Evolutionary conservation across 148 eudicot species (phyloP).

Genomic region (Chenopodium album): DNA sequence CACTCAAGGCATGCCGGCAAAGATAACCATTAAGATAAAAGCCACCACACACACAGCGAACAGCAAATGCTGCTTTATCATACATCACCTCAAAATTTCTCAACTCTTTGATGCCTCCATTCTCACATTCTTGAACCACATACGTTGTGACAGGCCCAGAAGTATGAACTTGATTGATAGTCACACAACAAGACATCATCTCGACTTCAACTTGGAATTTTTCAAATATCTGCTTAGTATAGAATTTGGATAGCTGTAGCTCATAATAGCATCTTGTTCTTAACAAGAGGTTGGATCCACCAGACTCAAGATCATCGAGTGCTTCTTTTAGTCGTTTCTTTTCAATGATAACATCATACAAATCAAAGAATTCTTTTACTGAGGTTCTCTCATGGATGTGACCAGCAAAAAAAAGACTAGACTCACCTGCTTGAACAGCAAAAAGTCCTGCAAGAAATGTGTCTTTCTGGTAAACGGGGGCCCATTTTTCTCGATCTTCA

Average conservation of each 20-base stretch:
- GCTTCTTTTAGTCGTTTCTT: slow-evolving; percentile 50
- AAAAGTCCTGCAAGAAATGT: slow-evolving; percentile 62
- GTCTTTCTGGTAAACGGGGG: slow-evolving; percentile 62
- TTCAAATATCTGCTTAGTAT: slow-evolving; percentile 56
- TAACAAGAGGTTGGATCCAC: slow-evolving; percentile 39
- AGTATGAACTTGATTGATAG: slow-evolving; percentile 47
- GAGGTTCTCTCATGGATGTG: slow-evolving; percentile 49
- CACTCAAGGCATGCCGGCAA: slow-evolving; percentile 67
- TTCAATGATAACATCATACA: slow-evolving; percentile 41
- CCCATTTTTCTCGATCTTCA: slow-evolving; percentile 76
- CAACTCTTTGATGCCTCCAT: slow-evolving; percentile 29
- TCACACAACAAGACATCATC: slow-evolving; percentile 50
- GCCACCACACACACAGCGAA: slow-evolving; percentile 69
- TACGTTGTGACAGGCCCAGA: slow-evolving; percentile 54
- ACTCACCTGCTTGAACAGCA: slow-evolving; percentile 29
- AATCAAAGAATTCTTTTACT: slow-evolving; percentile 54
- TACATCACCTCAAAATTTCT: slow-evolving; percentile 57
- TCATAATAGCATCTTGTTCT: slow-evolving; percentile 58
- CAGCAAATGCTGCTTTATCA: slow-evolving; percentile 45
- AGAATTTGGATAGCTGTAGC: slow-evolving; percentile 59
- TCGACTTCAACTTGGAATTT: slow-evolving; percentile 68
- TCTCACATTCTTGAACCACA: slow-evolving; percentile 53
- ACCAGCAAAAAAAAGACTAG: slow-evolving; percentile 46
- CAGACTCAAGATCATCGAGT: slow-evolving; percentile 57
- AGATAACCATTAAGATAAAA: slow-evolving; percentile 75